Percentiles rank a stretch among this genome's conserved stretches.
These are phyloP conservation scores for Claviceps arundinis DNA, from an alignment of 2,329 filamentous ascomycete species.

Conservation along the genomic window DNA sequence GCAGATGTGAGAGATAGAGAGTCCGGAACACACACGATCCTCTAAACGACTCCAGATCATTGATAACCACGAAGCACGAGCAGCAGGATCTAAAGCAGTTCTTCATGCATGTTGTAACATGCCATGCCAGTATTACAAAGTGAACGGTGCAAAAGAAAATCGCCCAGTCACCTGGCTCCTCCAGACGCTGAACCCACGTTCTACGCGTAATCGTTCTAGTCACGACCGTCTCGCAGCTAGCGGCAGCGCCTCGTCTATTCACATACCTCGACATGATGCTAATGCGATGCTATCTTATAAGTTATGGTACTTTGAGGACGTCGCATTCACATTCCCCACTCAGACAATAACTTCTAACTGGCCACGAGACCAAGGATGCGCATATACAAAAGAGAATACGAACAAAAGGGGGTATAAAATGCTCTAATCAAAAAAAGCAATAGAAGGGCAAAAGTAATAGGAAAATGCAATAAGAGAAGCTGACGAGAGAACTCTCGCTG, in stretches of 20 bases:
- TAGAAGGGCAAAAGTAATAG: background rate
- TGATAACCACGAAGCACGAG: too few relatives aligned
- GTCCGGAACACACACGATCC: too few relatives aligned
- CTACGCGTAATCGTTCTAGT: background rate
- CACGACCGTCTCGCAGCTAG: background rate
- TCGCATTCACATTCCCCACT: background rate
- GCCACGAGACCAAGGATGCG: background rate
- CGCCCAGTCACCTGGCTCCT: background rate
- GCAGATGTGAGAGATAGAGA: too few relatives aligned
- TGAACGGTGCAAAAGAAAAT: too few relatives aligned
- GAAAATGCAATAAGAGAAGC: background rate
- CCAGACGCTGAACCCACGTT: background rate
- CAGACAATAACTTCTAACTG: background rate
- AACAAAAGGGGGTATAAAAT: conserved; percentile 3
- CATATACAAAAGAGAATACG: background rate
- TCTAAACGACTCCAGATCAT: too few relatives aligned
- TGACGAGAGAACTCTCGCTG: background rate
- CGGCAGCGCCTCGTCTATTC: background rate
- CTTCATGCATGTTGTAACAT: too few relatives aligned
- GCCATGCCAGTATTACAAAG: too few relatives aligned
- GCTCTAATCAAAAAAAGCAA: background rate
- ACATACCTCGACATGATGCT: conserved; percentile 1
- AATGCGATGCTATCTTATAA: background rate
- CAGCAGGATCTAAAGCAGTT: too few relatives aligned
- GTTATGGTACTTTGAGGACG: background rate